Conservation (phyloP, 306 rosid species). For the Arachis hypogaea region DNA sequence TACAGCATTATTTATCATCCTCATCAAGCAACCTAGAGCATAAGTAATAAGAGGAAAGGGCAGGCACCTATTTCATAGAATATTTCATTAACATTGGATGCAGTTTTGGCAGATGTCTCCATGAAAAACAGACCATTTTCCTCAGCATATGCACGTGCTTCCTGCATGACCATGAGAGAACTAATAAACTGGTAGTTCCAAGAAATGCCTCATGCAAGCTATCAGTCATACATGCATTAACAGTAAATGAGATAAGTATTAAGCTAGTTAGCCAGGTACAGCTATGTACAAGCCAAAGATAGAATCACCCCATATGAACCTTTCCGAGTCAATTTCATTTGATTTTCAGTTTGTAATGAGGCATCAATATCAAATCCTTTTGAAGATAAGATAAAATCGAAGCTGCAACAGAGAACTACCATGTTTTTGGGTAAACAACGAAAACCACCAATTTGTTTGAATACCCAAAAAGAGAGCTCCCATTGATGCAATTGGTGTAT, state of each 20-base stretch:
- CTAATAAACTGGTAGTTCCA: constrained; percentile 27
- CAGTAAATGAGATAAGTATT: constrained; percentile 3
- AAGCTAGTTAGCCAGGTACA: constrained; percentile 2
- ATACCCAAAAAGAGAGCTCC: constrained; percentile 8
- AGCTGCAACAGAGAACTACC: constrained; percentile 12
- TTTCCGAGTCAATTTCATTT: constrained; percentile 13
- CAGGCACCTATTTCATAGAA: constrained; percentile 48
- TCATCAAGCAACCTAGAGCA: constrained; percentile 19
- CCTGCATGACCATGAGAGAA: constrained; percentile 38
- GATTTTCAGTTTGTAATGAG: constrained; percentile 4
- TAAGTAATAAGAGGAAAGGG: not conserved
- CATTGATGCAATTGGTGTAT: not conserved
- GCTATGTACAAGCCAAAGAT: not conserved
- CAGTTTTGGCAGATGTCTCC: constrained; percentile 54
- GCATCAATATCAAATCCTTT: constrained; percentile 5
- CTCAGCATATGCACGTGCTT: constrained; percentile 41
- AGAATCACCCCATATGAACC: constrained; percentile 5
- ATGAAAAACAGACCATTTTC: constrained; percentile 48
- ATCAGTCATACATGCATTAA: not conserved
- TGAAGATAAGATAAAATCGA: not conserved
- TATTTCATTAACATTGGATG: constrained; percentile 46
- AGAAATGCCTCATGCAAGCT: constrained; percentile 2
- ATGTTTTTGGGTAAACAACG: not conserved
- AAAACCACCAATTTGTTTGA: not conserved
- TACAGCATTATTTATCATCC: not conserved